Conservation (phyloP, 768 basidiomycete genomes). For the Agaricus blazei region DNA sequence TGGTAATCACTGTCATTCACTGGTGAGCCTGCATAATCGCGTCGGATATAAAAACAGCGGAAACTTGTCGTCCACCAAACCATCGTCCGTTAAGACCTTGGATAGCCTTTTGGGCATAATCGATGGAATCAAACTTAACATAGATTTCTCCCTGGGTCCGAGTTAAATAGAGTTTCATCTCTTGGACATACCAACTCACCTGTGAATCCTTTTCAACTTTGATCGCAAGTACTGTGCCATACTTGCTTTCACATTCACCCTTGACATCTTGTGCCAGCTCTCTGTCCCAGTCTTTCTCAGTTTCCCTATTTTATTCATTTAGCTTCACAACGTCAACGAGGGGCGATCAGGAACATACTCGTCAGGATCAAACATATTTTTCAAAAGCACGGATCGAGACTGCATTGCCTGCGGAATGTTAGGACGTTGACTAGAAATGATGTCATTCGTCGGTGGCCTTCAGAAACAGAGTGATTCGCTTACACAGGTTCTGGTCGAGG, state of each 20-base stretch:
- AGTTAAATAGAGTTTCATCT: constrained; percentile 8
- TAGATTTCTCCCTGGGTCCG: constrained; percentile 87
- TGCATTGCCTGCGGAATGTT: constrained; percentile 83
- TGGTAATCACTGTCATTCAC: constrained; percentile 26
- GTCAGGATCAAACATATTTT: constrained; percentile 97
- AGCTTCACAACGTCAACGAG: not conserved
- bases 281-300: constrained; percentile 93
- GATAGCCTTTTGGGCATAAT: constrained; percentile 77
- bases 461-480: constrained; percentile 20
- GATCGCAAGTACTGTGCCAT: constrained; percentile 82
- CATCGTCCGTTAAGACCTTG: constrained; percentile 93
- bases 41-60: constrained; percentile 86
- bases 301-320: constrained; percentile 57
- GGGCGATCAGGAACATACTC: constrained; percentile 52
- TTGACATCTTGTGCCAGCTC: constrained; percentile 97
- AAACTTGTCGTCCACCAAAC: constrained; percentile 91
- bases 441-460: not conserved
- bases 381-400: constrained; percentile 84
- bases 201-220: constrained; percentile 93
- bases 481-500: constrained; percentile 59
- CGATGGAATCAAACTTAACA: constrained; percentile 80
- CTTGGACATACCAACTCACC: constrained; percentile 37
- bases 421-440: constrained; percentile 54
- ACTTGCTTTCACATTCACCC: constrained; percentile 87
- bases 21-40: constrained; percentile 92